These are phyloP conservation scores for Scutellaria minor DNA, from an alignment of 257 asterid species.

Conservation along the genomic window DNA sequence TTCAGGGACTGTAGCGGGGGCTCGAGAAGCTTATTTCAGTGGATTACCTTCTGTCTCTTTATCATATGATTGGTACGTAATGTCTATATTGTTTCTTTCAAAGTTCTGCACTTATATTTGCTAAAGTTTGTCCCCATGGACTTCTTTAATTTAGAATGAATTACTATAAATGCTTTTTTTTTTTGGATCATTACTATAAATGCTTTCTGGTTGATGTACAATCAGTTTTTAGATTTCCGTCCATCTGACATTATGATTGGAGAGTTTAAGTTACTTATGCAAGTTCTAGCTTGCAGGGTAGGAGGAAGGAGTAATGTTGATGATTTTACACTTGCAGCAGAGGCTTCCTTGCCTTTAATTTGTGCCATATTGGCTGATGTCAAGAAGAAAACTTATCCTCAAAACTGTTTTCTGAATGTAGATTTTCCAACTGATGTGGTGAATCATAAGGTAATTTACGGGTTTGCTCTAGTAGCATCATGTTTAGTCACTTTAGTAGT, in stretches of 20 bases:
- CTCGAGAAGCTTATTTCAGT: conserved; percentile 86
- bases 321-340: conserved; percentile 75
- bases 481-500: conserved; percentile 31
- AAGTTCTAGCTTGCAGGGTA: conserved; percentile 52
- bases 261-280: conserved; percentile 16
- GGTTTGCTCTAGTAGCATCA: conserved; percentile 14
- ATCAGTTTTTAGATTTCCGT: background rate
- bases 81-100: background rate
- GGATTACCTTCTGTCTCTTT: conserved; percentile 77
- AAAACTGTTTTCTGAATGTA: conserved; percentile 68
- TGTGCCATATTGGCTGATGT: conserved; percentile 55
- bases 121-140: background rate
- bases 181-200: background rate
- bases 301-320: conserved; percentile 56
- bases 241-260: conserved; percentile 16
- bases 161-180: background rate
- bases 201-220: background rate
- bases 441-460: conserved; percentile 67
- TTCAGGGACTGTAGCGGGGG: conserved; percentile 98
- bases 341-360: conserved; percentile 77
- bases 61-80: conserved; percentile 82
- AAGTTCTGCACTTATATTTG: background rate
- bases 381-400: conserved; percentile 62
- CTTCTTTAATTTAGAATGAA: conserved; percentile 16
- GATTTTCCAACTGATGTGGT: conserved; percentile 73